Conservation (phyloP, 2,329 filamentous ascomycete species). For the Penicillium sp. region DNA sequence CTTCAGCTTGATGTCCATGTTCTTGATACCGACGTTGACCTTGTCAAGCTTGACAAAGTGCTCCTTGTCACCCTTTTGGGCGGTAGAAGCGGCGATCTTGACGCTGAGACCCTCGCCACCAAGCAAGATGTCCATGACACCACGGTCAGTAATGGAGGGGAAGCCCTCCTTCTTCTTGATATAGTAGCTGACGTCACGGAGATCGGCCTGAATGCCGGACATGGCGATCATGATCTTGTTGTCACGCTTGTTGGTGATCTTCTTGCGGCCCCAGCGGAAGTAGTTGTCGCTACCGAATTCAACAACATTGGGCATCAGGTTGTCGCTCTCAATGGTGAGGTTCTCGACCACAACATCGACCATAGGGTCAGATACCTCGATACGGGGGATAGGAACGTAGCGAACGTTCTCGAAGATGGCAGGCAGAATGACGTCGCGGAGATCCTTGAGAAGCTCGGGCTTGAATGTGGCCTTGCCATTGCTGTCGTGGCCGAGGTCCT, state of each 20-base stretch:
- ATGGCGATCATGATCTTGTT: conserved; percentile 84
- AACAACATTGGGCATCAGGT: conserved; percentile 88
- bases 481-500: conserved; percentile 82
- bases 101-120: conserved; percentile 87
- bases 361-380: conserved; percentile 83
- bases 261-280: conserved; percentile 92
- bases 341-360: conserved; percentile 93
- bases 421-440: conserved; percentile 84
- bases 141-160: conserved; percentile 81
- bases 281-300: conserved; percentile 92
- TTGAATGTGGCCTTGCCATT: conserved; percentile 88
- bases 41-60: conserved; percentile 95
- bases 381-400: conserved; percentile 90
- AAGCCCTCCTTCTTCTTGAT: conserved; percentile 94
- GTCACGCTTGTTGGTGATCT: conserved; percentile 74
- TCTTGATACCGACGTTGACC: conserved; percentile 77
- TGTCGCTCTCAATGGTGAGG: conserved; percentile 91
- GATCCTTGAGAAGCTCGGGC: conserved; percentile 84
- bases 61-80: conserved; percentile 71
- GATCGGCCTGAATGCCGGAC: conserved; percentile 88
- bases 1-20: conserved; percentile 85
- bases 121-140: conserved; percentile 84
- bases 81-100: conserved; percentile 83
- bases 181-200: conserved; percentile 87
- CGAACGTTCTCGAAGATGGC: conserved; percentile 78